phyloP scores from a whole-genome alignment of 2,329 filamentous ascomycete genomes.

The Monosporascus sp. region DNA sequence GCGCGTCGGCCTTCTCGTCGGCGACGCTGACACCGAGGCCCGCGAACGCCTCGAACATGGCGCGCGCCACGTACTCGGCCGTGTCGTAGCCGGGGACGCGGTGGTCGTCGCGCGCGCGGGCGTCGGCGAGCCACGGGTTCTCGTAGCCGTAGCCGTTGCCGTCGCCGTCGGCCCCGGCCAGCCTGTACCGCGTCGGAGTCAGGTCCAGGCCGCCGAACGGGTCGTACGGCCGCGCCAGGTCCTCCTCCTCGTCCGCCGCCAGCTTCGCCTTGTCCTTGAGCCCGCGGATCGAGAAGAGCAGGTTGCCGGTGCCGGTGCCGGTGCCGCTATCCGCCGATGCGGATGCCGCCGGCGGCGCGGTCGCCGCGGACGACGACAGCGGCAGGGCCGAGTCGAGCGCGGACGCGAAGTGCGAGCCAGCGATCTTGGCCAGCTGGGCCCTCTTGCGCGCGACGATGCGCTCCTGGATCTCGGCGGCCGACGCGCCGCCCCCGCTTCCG shows the following conservation, averaged over 20 bases:
- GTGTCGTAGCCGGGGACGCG: constrained; percentile 79
- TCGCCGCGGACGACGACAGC: constrained; percentile 13
- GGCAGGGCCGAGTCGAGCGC: constrained; percentile 16
- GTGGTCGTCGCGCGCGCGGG: constrained; percentile 60
- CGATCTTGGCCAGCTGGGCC: constrained; percentile 50
- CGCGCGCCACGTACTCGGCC: constrained; percentile 73
- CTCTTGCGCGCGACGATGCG: constrained; percentile 70
- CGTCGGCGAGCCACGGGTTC: constrained; percentile 66
- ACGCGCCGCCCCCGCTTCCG: constrained; percentile 36
- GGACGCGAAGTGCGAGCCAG: constrained; percentile 26
- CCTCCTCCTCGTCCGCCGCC: constrained; percentile 45
- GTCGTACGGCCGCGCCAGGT: constrained; percentile 74
- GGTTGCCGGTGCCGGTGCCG: constrained; percentile 14
- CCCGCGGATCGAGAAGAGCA: constrained; percentile 70
- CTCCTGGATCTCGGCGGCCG: constrained; percentile 53
- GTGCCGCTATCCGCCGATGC: constrained; percentile 27
- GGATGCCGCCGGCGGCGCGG: constrained; percentile 22
- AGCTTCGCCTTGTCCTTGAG: constrained; percentile 58
- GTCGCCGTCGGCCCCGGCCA: constrained; percentile 45
- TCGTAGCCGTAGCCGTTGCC: constrained; percentile 61
- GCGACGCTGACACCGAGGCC: constrained; percentile 83
- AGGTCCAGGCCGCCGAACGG: constrained; percentile 72
- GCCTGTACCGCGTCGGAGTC: constrained; percentile 61
- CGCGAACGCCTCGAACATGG: constrained; percentile 83
- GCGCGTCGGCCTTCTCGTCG: constrained; percentile 58